Evolutionary conservation across 768 basidiomycete genomes (phyloP), one percentile per base, ranked within the genome.

Genomic region (Lactarius deliciosus): DNA sequence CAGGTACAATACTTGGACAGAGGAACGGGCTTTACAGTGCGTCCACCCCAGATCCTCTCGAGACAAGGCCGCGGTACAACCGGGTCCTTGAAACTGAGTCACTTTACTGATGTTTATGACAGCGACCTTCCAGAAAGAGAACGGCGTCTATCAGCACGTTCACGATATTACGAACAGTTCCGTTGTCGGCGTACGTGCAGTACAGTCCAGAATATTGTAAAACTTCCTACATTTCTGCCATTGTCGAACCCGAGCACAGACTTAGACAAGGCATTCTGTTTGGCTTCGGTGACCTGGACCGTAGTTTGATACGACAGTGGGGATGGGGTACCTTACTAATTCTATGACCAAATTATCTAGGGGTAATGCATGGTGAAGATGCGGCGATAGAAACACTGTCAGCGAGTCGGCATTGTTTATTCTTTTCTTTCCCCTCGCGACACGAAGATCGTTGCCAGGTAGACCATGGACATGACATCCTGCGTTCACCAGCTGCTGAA

Each of bases 391-490:
- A 60, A n/a, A 45, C 43, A 45, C 47, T 30, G 28, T 3, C 47
- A 60, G 18, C 13, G 32, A 32, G 18, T 20, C 30, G 15, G 20
- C 10, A 9, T 30, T 32, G 9, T 30, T 20, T n/a, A 30, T n/a
- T 7, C 4, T 10, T 45, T 43, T 9, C n/a, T 60, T 60, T 11
- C 20, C 28, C 40, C 28, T 30, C 30, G 11, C 59, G 3, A 60
- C n/a, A 41, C 28, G 32, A 28, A 40, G 36, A 47, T 34, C 57
- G 63, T 64, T 58, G 57, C 57, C 22, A 64, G 34, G 57, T 30
- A 20, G 22, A 57, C 55, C 41, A 38, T 57, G 45, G n/a, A 45
- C n/a, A 40, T 36, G 30, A 28, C 6, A 8, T 16, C 20, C 25
- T 20, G 2, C 43, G 25, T 50, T 50, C 22, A 40, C 41, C 41